phyloP scores from a whole-genome alignment of 1,284 basidiomycete genomes.

The Ceratobasidium sp. region DNA sequence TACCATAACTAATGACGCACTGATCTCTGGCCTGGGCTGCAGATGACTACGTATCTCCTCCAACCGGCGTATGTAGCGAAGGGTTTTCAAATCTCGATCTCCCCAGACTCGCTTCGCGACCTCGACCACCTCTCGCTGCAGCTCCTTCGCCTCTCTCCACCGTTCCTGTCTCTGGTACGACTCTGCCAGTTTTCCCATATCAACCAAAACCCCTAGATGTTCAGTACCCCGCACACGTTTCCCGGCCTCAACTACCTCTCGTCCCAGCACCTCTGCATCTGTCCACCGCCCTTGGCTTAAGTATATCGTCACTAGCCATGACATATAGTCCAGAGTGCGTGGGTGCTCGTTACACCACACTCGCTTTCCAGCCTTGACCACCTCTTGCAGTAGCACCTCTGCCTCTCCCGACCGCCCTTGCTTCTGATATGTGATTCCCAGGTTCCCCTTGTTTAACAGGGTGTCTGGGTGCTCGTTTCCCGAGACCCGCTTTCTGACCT shows the following conservation, averaged over 20 bases:
- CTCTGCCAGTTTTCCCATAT: background rate
- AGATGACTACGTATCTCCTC: background rate
- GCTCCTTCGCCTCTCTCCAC: slow-evolving; percentile 1
- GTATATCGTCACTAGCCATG: background rate
- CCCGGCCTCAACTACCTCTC: background rate
- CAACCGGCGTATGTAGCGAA: background rate
- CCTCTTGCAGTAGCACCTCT: background rate
- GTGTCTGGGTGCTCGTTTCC: background rate
- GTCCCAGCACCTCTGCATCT: background rate
- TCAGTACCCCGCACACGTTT: background rate
- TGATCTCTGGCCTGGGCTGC: background rate
- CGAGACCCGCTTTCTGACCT: background rate
- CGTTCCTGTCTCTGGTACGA: background rate
- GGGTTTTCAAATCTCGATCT: background rate
- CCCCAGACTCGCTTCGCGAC: background rate
- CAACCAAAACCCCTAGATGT: background rate
- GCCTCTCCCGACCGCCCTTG: slow-evolving; percentile 25
- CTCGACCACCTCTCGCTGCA: background rate
- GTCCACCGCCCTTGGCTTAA: background rate
- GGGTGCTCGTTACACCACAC: slow-evolving; percentile 7
- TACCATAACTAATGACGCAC: background rate
- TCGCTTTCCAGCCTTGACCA: background rate
- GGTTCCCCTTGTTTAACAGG: background rate
- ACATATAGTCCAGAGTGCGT: background rate
- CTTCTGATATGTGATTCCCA: background rate